These are phyloP conservation scores for Lachancea fermentati DNA, from an alignment of 805 yeast species.

Conservation along the genomic window DNA sequence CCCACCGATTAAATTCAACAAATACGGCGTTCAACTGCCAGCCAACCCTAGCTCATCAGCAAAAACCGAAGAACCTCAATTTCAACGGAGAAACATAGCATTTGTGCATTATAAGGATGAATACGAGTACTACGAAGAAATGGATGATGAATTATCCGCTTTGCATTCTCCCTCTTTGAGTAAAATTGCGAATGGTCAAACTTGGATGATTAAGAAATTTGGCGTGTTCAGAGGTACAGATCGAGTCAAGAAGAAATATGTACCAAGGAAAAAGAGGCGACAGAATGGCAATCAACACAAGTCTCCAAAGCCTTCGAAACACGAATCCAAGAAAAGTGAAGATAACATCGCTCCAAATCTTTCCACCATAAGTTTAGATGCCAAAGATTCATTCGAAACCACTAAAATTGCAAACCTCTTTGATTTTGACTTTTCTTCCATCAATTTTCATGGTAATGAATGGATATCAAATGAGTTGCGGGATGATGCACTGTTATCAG, in stretches of 20 bases:
- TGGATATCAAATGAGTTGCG: constrained; percentile 69
- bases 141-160: constrained; percentile 58
- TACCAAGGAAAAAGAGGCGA: constrained; percentile 14
- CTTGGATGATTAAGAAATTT: constrained; percentile 68
- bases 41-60: constrained; percentile 8
- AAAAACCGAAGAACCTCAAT: constrained; percentile 41
- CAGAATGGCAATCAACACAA: no score
- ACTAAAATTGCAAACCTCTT: constrained; percentile 4
- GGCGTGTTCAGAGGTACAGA: constrained; percentile 62
- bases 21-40: constrained; percentile 33
- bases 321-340: no score
- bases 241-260: constrained; percentile 20
- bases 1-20: constrained; percentile 46
- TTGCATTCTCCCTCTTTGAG: constrained; percentile 44
- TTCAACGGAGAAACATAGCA: constrained; percentile 65
- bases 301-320: no score
- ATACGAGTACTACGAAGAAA: constrained; percentile 72
- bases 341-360: no score
- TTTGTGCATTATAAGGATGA: constrained; percentile 66
- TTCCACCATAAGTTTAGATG: not conserved
- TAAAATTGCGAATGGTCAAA: constrained; percentile 37
- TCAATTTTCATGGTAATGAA: constrained; percentile 40
- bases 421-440: constrained; percentile 11
- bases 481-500: constrained; percentile 68
- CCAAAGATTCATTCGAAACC: not conserved